Conservation (phyloP, 208 protist species). For the Acanthamoeba culbertsoni region DNA sequence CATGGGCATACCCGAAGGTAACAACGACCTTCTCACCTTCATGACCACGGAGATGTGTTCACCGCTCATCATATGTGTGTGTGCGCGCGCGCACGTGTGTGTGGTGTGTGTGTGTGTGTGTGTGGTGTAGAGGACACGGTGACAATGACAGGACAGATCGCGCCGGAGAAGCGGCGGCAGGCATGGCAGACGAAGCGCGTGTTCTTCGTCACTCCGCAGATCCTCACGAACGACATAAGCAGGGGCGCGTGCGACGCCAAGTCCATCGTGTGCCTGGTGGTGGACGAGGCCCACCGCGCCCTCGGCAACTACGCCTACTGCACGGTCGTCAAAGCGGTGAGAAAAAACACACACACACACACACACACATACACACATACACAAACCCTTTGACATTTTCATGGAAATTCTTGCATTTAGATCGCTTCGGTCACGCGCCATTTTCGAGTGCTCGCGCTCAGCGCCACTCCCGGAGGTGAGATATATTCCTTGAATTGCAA, state of each 20-base stretch:
- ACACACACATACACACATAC: too few species aligned
- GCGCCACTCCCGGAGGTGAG: constrained; percentile 81
- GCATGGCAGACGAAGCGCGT: constrained; percentile 78
- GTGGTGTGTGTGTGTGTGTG: not conserved
- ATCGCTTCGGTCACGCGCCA: constrained; percentile 46
- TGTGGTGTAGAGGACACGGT: not conserved
- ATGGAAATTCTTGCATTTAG: too few species aligned
- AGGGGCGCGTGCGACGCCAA: not conserved
- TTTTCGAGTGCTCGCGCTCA: constrained; percentile 82
- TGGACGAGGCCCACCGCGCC: constrained; percentile 87
- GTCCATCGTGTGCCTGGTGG: constrained; percentile 79
- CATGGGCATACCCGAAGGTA: constrained; percentile 70
- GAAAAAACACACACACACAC: too few species aligned
- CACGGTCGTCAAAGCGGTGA: constrained; percentile 46
- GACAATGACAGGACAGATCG: constrained; percentile 43
- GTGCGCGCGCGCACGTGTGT: not conserved
- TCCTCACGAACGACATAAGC: constrained; percentile 79
- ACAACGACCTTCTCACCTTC: too few species aligned
- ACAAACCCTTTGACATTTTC: too few species aligned
- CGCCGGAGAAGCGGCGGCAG: not conserved
- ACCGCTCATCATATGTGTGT: not conserved
- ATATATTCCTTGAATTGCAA: not conserved
- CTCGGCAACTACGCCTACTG: constrained; percentile 80
- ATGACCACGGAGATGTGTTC: too few species aligned
- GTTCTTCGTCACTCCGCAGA: constrained; percentile 86